Base-by-base conservation (phyloP, 2,329 filamentous ascomycete genomes). In the Colletotrichum sp. region DNA sequence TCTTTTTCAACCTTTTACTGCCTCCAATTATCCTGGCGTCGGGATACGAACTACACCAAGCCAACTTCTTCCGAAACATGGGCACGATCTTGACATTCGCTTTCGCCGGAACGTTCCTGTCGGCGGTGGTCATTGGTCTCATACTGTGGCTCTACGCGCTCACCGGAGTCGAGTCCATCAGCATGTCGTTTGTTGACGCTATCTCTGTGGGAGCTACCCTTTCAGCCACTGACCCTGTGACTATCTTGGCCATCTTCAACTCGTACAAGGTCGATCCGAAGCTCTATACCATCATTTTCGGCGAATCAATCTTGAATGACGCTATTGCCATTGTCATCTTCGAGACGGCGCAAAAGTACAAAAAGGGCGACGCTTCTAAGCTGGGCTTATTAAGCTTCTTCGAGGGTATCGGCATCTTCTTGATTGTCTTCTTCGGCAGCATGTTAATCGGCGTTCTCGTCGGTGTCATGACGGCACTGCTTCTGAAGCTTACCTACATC, bases 181-280 rank as follows among this genome's bases (percentile, higher is more conserved):
- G 94, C 74, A 95, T 99, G 86, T 93, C 91, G 72, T 98, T 98
- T 83, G 95, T 98, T 79, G 97, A 99, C 83, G 97, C 97, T 78
- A 97, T 99, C 83, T 98, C 96, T 1, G 95, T 99, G 59, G 97
- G 97, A 80, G 97, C 97, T 60, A 99, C 97, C 0, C 91, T 99
- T 36, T 99, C 97, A 3, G 97, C 97, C 75, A 99, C 97, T 2
- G 97, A 99, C 82, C 97, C 97, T 0, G 96, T 99, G 75, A 99
- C 97, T 0, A 99, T 99, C 80, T 89, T 99, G 70, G 97, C 97
- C 83, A 99, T 99, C 80, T 99, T 99, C 91, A 99, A 98, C 85
- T 94, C 97, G 2, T 99, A 99, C 91, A 99, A 99, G 86, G 97
- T 99, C 80, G 97, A 99, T 81, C 97, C 97, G 4, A 99, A 99